phyloP scores from a whole-genome alignment of 768 basidiomycete species.

The Neoboletus magnificus region DNA sequence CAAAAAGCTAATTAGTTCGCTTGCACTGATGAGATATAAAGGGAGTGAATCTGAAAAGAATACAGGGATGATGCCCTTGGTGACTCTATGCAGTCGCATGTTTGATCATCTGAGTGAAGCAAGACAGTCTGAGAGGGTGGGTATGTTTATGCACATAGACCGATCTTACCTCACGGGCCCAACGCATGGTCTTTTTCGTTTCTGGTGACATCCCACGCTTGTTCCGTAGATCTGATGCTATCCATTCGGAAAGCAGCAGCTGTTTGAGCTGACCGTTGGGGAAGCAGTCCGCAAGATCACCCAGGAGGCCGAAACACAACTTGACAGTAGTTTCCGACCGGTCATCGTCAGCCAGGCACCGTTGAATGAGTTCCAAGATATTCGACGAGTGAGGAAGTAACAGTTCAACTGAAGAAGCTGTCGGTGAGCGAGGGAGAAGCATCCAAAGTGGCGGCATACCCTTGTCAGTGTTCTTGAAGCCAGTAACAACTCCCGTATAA shows the following conservation, averaged over 20 bases:
- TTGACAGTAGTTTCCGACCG: conserved; percentile 74
- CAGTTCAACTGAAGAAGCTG: conserved; percentile 9
- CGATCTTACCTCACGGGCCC: conserved; percentile 82
- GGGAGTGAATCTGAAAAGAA: conserved; percentile 31
- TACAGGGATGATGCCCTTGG: conserved; percentile 15
- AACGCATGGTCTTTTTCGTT: conserved; percentile 85
- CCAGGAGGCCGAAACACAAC: conserved; percentile 79
- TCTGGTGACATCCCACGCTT: conserved; percentile 73
- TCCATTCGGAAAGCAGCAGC: conserved; percentile 74
- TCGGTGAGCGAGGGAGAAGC: neutral
- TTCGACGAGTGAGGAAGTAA: conserved; percentile 67
- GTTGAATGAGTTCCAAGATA: conserved; percentile 80
- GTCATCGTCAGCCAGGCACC: conserved; percentile 78
- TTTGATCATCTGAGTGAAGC: conserved; percentile 63
- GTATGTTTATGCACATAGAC: neutral
- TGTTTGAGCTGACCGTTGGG: conserved; percentile 78
- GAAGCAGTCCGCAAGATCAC: conserved; percentile 91
- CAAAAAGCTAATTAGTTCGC: conserved; percentile 42
- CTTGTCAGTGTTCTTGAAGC: conserved; percentile 80
- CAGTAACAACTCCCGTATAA: conserved; percentile 91
- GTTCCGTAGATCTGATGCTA: conserved; percentile 66
- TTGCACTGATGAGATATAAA: conserved; percentile 41
- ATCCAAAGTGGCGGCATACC: conserved; percentile 37
- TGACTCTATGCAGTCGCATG: conserved; percentile 65
- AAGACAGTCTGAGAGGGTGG: neutral